Percentiles rank a stretch among this genome's conserved stretches.
phyloP scores from a whole-genome alignment of 306 rosid genomes.

The Psophocarpus tetragonolobus region DNA sequence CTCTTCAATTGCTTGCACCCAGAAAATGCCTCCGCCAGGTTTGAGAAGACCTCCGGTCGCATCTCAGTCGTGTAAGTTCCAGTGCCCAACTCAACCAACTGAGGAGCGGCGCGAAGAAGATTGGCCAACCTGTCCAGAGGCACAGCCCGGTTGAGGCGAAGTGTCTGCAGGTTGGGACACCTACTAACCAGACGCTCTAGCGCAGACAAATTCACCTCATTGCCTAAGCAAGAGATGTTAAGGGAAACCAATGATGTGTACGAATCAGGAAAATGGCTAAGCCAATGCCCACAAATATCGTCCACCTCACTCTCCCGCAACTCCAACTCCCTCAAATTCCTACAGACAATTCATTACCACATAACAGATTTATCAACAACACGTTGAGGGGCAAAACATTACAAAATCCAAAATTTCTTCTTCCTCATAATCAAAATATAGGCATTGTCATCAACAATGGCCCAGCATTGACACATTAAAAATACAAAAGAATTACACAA shows the following conservation, averaged over 20 bases:
- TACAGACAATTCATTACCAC: slow-evolving; percentile 47
- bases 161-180: slow-evolving; percentile 78
- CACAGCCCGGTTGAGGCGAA: slow-evolving; percentile 81
- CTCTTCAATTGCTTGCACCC: slow-evolving; percentile 65
- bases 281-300: slow-evolving; percentile 91
- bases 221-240: slow-evolving; percentile 74
- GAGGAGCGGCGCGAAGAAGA: slow-evolving; percentile 69
- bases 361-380: not conserved
- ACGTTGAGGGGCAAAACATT: too few relatives aligned
- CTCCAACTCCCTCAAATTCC: slow-evolving; percentile 87
- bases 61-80: slow-evolving; percentile 72
- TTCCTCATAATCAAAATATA: not conserved
- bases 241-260: slow-evolving; percentile 87
- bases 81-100: slow-evolving; percentile 80
- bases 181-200: slow-evolving; percentile 84
- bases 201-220: slow-evolving; percentile 77
- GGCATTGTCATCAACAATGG: not conserved
- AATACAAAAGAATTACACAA: not conserved
- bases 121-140: slow-evolving; percentile 75
- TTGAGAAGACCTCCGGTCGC: slow-evolving; percentile 66
- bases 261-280: slow-evolving; percentile 86
- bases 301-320: slow-evolving; percentile 93
- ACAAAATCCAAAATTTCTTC: not conserved
- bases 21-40: slow-evolving; percentile 52
- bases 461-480: not conserved